Evolutionary conservation across 2,329 filamentous ascomycete species (phyloP).

Genomic region (Aspergillus sp.): DNA sequence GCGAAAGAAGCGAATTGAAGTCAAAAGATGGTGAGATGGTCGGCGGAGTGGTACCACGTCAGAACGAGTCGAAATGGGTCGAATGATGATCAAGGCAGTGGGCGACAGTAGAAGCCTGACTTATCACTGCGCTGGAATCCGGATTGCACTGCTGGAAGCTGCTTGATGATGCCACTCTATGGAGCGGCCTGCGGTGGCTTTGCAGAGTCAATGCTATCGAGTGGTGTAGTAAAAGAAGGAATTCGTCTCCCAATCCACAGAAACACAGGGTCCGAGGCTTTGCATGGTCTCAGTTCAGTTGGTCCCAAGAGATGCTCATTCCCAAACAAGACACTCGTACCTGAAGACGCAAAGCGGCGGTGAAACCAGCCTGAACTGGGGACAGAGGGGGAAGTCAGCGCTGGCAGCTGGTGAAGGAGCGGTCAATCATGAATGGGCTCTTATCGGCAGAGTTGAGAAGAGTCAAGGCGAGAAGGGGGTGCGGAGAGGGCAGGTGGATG

Average conservation of each 20-base stretch:
- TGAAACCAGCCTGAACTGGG: constrained; percentile 15
- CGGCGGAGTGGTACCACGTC: constrained; percentile 27
- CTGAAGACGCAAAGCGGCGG: constrained; percentile 19
- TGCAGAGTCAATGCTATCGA: not conserved
- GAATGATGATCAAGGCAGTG: constrained; percentile 19
- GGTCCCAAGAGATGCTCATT: not conserved
- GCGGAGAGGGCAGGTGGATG: constrained; percentile 5
- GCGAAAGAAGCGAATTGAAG: constrained; percentile 10
- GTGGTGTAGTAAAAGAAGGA: constrained; percentile 4
- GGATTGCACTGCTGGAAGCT: constrained; percentile 14
- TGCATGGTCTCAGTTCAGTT: constrained; percentile 13
- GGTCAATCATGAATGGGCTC: constrained; percentile 22
- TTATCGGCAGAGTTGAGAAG: not conserved
- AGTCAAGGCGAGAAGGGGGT: not conserved
- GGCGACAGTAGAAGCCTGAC: not conserved
- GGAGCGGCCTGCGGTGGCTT: constrained; percentile 1
- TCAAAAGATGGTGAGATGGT: constrained; percentile 11
- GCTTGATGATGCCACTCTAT: constrained; percentile 17
- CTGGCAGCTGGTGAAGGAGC: constrained; percentile 19
- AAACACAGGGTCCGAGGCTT: constrained; percentile 4
- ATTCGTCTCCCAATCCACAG: not conserved
- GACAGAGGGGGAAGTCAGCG: constrained; percentile 4
- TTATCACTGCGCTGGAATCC: not conserved
- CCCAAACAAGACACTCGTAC: constrained; percentile 13
- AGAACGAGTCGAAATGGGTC: constrained; percentile 7